Percentiles rank a stretch among this genome's conserved stretches.
These are phyloP conservation scores for Scytalidium lignicola DNA, from an alignment of 2,329 filamentous ascomycete genomes.

Conservation along the genomic window DNA sequence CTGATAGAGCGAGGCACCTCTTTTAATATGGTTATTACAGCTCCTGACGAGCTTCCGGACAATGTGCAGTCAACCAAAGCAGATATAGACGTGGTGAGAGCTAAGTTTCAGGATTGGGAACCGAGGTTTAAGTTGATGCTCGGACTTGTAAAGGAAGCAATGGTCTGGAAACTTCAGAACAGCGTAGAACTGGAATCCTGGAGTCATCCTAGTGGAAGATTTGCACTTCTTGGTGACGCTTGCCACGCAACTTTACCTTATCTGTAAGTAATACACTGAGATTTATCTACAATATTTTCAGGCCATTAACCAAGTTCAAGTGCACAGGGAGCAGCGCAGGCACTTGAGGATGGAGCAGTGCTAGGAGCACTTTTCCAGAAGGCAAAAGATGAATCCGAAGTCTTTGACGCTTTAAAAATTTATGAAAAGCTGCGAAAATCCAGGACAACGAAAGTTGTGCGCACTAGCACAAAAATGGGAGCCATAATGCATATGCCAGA, in stretches of 20 bases:
- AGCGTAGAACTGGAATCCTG: not conserved
- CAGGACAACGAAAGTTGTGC: not conserved
- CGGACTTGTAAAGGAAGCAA: not conserved
- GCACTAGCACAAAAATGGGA: not conserved
- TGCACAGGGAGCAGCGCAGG: conserved; percentile 1
- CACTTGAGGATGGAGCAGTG: conserved; percentile 1
- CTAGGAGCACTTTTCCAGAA: not conserved
- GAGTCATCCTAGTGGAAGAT: conserved; percentile 2
- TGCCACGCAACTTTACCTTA: conserved; percentile 4
- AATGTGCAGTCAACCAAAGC: conserved; percentile 24
- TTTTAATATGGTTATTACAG: conserved; percentile 1
- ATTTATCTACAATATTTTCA: too few species aligned
- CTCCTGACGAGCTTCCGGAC: not conserved
- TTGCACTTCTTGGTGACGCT: conserved; percentile 6
- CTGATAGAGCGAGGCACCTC: not conserved
- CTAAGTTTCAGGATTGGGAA: not conserved
- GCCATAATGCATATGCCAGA: conserved; percentile 6
- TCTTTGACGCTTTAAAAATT: not conserved
- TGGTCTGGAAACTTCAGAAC: not conserved
- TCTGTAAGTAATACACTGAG: not conserved
- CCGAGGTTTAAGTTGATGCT: not conserved
- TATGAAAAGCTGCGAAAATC: conserved; percentile 1
- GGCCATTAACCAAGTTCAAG: not conserved
- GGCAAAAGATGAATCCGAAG: not conserved
- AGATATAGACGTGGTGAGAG: conserved; percentile 18